Conservation (phyloP, 2,329 filamentous ascomycete genomes). For the Ceratocystis harringtonii region DNA sequence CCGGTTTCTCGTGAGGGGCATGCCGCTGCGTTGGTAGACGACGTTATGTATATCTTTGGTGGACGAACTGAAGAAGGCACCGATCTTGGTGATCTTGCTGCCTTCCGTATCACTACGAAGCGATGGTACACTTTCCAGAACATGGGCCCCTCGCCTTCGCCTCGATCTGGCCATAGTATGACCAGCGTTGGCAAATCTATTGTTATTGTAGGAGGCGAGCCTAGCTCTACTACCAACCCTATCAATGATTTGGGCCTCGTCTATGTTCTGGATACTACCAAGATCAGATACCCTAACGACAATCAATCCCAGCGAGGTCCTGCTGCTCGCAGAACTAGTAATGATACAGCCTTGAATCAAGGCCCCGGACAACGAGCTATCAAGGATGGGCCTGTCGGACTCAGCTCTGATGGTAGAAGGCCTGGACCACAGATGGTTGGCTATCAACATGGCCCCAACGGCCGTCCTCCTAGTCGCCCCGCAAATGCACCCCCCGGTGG, state of each 20-base stretch:
- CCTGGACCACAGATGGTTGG: conserved; percentile 22
- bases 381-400: conserved; percentile 37
- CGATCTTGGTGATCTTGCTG: conserved; percentile 84
- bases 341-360: conserved; percentile 23
- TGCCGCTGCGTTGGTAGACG: conserved; percentile 80
- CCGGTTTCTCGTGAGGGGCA: conserved; percentile 88
- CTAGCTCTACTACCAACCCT: conserved; percentile 69
- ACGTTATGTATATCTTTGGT: conserved; percentile 99
- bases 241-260: conserved; percentile 74
- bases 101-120: conserved; percentile 57
- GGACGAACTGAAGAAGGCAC: conserved; percentile 86
- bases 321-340: conserved; percentile 31
- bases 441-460: conserved; percentile 26
- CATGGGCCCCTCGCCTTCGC: conserved; percentile 91
- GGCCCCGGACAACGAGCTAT: conserved; percentile 27
- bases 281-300: conserved; percentile 92
- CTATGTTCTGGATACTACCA: conserved; percentile 85
- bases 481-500: conserved; percentile 22
- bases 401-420: conserved; percentile 31
- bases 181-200: conserved; percentile 86
- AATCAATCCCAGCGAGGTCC: conserved; percentile 26
- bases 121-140: conserved; percentile 99
- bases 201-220: conserved; percentile 84
- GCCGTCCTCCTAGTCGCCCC: conserved; percentile 31
- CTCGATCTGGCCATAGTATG: conserved; percentile 94